Base-by-base conservation (phyloP, 768 basidiomycete species). In the Neoboletus subvelutipes region DNA sequence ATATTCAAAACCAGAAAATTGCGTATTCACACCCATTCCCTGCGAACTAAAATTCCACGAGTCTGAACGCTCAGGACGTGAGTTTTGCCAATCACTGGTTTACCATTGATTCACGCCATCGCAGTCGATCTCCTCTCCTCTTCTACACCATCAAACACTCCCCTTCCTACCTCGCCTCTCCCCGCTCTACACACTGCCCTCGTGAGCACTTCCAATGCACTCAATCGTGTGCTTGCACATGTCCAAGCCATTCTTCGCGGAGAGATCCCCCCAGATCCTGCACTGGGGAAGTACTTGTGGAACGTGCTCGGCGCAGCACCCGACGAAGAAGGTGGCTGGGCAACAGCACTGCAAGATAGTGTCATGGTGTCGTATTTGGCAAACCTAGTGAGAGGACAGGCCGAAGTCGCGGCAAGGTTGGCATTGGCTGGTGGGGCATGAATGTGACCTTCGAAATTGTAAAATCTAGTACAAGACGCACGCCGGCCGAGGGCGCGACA, bases 291-390 rank as follows among this genome's bases (percentile, higher is more conserved):
- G 54, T 94, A 95, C 68, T 80, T 98, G 50, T 88, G 97, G 83
- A 89, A 94, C 65, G 91, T 92, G 12, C 79, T 93, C 51, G 79
- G 79, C 4, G 80, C 87, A n/a, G 85, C 83, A 55, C 83, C 84
- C 13, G 85, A 88, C 34, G 90, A 88, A 73, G 86, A 85, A 67
- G 82, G 78, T 56, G 83, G 82, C 5, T 94, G 93, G 78, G 87
- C 89, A 65, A 76, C 84, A 11, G 85, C 86, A 61, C 74, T 92
- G 63, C 90, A 92, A 85, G 95, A 98, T 68, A 92, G 88, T 26
- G 78, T 98, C 61, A 96, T 96, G 89, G 84, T 98, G 55, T 90
- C 92, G 53, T 98, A 98, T 75, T 80, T 98, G 64, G 90, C 92
- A 26, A 96, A 93, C 71, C 82, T 98, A 64, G 88, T 97, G 57